These are phyloP conservation scores for Trichoderma sp. DNA, from an alignment of 2,329 filamentous ascomycete genomes.

Conservation along the genomic window DNA sequence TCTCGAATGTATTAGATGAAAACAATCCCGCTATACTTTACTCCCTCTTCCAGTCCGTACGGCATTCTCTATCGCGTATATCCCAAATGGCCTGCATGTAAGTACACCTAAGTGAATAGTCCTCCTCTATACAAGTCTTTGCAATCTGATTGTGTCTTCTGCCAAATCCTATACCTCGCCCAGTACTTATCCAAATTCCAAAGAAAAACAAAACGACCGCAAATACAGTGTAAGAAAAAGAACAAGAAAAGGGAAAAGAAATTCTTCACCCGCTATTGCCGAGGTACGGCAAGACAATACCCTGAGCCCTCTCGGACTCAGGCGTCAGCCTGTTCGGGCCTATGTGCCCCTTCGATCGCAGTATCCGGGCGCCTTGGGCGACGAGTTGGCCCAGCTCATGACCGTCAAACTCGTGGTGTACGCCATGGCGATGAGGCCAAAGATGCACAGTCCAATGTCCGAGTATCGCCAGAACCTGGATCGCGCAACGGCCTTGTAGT, in stretches of 20 bases:
- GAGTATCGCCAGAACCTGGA: constrained; percentile 66
- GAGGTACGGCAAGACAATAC: not conserved
- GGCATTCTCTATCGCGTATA: constrained; percentile 19
- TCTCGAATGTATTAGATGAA: not conserved
- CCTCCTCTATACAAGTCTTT: constrained; percentile 28
- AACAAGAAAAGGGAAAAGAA: not conserved
- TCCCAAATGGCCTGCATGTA: constrained; percentile 15
- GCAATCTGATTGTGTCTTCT: constrained; percentile 15
- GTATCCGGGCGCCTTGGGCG: constrained; percentile 54
- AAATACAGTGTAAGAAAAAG: not conserved
- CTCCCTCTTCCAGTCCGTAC: constrained; percentile 9
- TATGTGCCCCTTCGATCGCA: constrained; percentile 48
- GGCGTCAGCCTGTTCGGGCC: not conserved
- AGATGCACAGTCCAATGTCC: constrained; percentile 76
- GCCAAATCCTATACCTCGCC: constrained; percentile 2
- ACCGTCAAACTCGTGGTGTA: constrained; percentile 90
- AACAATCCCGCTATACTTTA: constrained; percentile 2
- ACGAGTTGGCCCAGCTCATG: constrained; percentile 76
- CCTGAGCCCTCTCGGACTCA: not conserved
- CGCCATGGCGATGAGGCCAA: constrained; percentile 83
- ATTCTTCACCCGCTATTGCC: constrained; percentile 17
- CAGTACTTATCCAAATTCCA: not conserved
- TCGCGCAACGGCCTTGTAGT: constrained; percentile 78
- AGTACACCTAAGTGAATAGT: constrained; percentile 14
- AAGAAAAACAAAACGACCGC: not conserved